Conservation (phyloP, 2,329 filamentous ascomycete genomes). For the Pyricularia pennisetigena region DNA sequence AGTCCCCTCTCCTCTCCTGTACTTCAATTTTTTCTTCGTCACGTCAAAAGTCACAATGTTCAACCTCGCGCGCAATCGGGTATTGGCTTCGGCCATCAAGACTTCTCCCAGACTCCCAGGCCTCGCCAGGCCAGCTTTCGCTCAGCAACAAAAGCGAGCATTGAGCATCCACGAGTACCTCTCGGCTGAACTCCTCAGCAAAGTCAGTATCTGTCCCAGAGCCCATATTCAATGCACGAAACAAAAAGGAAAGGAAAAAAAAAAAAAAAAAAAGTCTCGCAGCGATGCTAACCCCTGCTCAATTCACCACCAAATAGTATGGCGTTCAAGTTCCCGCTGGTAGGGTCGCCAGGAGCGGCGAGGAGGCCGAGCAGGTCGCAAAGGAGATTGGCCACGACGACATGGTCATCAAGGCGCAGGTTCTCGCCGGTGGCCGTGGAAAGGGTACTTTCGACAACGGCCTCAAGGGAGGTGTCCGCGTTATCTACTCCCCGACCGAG, state of each 20-base stretch:
- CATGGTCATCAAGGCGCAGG: slow-evolving; percentile 99
- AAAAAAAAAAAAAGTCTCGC: too few species aligned
- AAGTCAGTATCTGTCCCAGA: slow-evolving; percentile 34
- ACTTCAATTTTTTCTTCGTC: neutral
- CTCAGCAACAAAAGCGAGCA: slow-evolving; percentile 66
- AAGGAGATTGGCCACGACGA: slow-evolving; percentile 88
- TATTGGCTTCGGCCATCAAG: slow-evolving; percentile 64
- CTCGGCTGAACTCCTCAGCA: slow-evolving; percentile 79
- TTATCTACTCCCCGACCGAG: slow-evolving; percentile 96
- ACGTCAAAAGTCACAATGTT: slow-evolving; percentile 55
- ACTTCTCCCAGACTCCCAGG: slow-evolving; percentile 50
- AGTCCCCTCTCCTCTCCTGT: neutral
- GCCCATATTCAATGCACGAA: neutral
- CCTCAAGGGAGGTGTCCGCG: slow-evolving; percentile 95
- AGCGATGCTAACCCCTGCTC: slow-evolving; percentile 5
- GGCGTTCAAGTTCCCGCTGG: slow-evolving; percentile 89
- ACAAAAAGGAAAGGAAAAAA: too few species aligned
- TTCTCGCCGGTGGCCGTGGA: slow-evolving; percentile 92
- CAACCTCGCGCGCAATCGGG: slow-evolving; percentile 74
- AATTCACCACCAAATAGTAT: slow-evolving; percentile 49
- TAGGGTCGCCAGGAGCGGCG: slow-evolving; percentile 68
- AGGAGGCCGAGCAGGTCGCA: slow-evolving; percentile 86
- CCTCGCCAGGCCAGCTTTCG: slow-evolving; percentile 22
- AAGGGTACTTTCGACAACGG: slow-evolving; percentile 98
- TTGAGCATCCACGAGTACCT: slow-evolving; percentile 98